Evolutionary conservation across 106 monocot genomes (phyloP).

Genomic region (Phalaenopsis aphrodite): DNA sequence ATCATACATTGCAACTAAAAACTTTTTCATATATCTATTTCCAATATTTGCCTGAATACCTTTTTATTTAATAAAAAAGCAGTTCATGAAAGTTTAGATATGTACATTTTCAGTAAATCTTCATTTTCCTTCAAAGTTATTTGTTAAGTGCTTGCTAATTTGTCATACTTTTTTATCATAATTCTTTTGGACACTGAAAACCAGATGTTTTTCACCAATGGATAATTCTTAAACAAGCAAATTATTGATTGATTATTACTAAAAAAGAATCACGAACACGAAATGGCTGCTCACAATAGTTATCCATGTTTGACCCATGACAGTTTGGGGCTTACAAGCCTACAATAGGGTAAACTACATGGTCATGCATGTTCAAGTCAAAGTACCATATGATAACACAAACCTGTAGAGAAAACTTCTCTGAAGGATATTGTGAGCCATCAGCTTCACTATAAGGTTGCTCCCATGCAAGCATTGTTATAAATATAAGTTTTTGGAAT

Average conservation of each 20-base stretch:
- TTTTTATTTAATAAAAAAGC: too few species aligned
- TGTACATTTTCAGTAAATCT: background rate
- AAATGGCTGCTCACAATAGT: background rate
- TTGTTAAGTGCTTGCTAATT: background rate
- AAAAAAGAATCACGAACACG: background rate
- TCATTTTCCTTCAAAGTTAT: background rate
- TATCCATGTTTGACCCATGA: background rate
- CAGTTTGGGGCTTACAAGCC: background rate
- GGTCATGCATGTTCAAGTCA: background rate
- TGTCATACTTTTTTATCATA: background rate
- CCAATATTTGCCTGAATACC: too few species aligned
- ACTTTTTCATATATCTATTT: too few species aligned
- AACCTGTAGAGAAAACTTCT: constrained; percentile 74
- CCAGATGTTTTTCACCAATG: background rate
- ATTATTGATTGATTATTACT: background rate
- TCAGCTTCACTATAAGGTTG: constrained; percentile 46
- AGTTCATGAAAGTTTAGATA: background rate
- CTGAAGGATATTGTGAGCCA: constrained; percentile 24
- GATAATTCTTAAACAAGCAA: background rate
- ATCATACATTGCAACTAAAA: too few species aligned
- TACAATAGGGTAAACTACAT: background rate
- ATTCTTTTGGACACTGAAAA: background rate
- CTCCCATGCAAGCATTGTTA: constrained; percentile 99
- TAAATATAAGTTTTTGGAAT: constrained; percentile 91
- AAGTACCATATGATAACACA: background rate